Conservation (phyloP, 805 yeast genomes). For the Saccharomycopsis fermentans region DNA sequence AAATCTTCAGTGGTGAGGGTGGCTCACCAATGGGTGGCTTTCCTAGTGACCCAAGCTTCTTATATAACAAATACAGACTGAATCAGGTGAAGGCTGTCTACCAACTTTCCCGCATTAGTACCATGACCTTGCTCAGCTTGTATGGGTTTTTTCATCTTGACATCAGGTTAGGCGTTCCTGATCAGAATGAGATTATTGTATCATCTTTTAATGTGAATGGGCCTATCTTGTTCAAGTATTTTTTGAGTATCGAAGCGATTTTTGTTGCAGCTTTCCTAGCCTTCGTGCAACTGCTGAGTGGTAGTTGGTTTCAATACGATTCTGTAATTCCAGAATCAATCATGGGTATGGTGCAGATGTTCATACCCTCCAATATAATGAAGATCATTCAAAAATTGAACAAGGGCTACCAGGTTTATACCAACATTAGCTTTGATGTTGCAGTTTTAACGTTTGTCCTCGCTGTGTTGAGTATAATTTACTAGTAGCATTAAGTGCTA, state of each 20-base stretch:
- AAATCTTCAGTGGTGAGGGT: neutral
- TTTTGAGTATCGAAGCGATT: slow-evolving; percentile 6
- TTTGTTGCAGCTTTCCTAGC: slow-evolving; percentile 5
- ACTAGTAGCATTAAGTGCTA: neutral
- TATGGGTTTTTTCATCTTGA: slow-evolving; percentile 5
- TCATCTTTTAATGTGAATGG: neutral
- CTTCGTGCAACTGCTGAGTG: slow-evolving; percentile 2
- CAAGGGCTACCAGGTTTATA: slow-evolving; percentile 14
- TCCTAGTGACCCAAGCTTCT: neutral
- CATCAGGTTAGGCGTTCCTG: neutral
- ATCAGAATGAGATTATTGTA: neutral
- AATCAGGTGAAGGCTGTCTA: slow-evolving; percentile 13
- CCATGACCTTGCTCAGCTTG: slow-evolving; percentile 1
- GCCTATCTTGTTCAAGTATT: slow-evolving; percentile 4
- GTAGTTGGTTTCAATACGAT: slow-evolving; percentile 13
- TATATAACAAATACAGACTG: slow-evolving; percentile 8
- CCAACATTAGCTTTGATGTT: slow-evolving; percentile 10
- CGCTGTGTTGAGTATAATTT: slow-evolving; percentile 1
- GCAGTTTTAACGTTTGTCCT: slow-evolving; percentile 6
- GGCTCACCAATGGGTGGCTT: neutral
- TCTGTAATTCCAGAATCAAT: slow-evolving; percentile 4
- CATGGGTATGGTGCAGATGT: neutral
- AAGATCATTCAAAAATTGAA: neutral
- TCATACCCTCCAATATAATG: neutral
- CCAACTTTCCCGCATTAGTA: slow-evolving; percentile 4